A percentile compares a stretch with the other conserved stretches of the same genome.
These are phyloP conservation scores for Hymenotorrendiella dingleyae DNA, from an alignment of 2,329 filamentous ascomycete species.

Conservation along the genomic window DNA sequence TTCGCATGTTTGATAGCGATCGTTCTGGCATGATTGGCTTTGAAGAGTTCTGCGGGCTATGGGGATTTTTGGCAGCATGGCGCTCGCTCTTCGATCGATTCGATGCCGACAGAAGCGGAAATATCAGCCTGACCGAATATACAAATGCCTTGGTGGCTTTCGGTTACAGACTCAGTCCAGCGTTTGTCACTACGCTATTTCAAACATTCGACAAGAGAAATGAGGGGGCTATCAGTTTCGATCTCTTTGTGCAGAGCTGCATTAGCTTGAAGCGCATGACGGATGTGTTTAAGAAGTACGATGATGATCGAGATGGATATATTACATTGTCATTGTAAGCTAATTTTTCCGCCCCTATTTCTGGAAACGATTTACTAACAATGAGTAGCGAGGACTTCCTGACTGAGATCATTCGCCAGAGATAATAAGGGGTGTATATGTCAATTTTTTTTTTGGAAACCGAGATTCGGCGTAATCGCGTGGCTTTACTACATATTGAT, in stretches of 20 bases:
- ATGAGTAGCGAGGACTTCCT: conserved; percentile 29
- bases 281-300: conserved; percentile 98
- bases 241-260: conserved; percentile 95
- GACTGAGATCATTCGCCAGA: conserved; percentile 28
- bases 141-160: conserved; percentile 86
- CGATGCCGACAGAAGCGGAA: conserved; percentile 79
- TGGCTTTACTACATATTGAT: not conserved
- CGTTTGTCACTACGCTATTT: conserved; percentile 82
- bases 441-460: too few relatives aligned
- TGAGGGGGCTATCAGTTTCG: conserved; percentile 76
- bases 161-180: conserved; percentile 79
- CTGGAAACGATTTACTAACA: conserved; percentile 6
- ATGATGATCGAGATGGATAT: conserved; percentile 92
- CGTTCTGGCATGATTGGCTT: conserved; percentile 85
- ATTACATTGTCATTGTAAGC: conserved; percentile 68
- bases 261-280: conserved; percentile 98
- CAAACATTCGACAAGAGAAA: conserved; percentile 77
- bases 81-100: conserved; percentile 92
- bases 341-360: not conserved
- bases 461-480: not conserved
- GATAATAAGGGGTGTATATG: conserved; percentile 10
- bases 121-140: conserved; percentile 82
- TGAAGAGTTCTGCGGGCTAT: conserved; percentile 92
- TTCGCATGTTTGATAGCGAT: conserved; percentile 97
- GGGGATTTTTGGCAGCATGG: conserved; percentile 95